Percentiles rank a stretch among this genome's conserved stretches.
Evolutionary conservation across 1,139 yeast genomes (phyloP).

Genomic region (Sugiyamaella novakii): DNA sequence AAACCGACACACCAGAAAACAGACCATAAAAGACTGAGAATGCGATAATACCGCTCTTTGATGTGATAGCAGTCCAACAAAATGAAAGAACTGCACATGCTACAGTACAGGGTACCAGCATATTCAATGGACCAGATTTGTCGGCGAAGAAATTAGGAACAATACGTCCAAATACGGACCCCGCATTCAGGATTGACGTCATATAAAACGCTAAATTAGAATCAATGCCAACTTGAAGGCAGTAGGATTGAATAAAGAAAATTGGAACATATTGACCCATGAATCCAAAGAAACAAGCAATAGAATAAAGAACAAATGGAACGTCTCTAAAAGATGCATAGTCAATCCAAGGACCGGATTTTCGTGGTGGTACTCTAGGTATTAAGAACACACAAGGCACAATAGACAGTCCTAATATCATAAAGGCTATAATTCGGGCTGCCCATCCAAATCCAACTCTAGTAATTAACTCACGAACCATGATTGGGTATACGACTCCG

Average conservation of each 20-base stretch:
- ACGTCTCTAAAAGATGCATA: constrained; percentile 38
- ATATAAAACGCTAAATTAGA: constrained; percentile 34
- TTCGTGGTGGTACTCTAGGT: constrained; percentile 39
- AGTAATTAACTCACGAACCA: constrained; percentile 35
- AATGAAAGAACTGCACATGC: constrained; percentile 15
- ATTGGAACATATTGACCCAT: constrained; percentile 43
- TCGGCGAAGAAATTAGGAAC: constrained; percentile 53
- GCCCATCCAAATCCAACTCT: constrained; percentile 43
- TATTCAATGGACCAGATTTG: constrained; percentile 50
- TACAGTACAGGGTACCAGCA: constrained; percentile 40
- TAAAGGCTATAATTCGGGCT: constrained; percentile 37
- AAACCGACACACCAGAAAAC: constrained; percentile 49
- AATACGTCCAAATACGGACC: constrained; percentile 54
- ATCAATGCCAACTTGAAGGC: constrained; percentile 31
- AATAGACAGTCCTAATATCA: constrained; percentile 29
- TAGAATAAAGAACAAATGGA: constrained; percentile 36
- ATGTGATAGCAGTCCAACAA: constrained; percentile 47
- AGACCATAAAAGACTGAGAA: constrained; percentile 53
- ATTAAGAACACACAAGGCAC: constrained; percentile 32
- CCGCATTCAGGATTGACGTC: constrained; percentile 56
- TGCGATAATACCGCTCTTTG: constrained; percentile 48
- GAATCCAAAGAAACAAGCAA: constrained; percentile 39
- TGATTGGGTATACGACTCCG: constrained; percentile 41
- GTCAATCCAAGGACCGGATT: constrained; percentile 37
- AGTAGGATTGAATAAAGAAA: constrained; percentile 42